phyloP scores from a whole-genome alignment of 805 yeast genomes.

The Hagleromyces aurorensis region DNA sequence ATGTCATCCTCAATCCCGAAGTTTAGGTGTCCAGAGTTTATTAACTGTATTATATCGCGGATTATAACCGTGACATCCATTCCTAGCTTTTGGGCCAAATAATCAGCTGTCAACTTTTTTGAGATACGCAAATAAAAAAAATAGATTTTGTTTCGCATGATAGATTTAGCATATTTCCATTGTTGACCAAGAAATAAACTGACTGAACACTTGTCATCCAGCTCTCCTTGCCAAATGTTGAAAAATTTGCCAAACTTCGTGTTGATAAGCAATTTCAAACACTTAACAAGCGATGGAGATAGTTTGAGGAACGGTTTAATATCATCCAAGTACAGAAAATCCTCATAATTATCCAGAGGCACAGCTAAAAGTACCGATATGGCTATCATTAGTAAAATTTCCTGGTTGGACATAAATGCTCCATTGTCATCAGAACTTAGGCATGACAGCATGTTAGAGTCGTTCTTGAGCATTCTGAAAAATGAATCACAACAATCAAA shows the following conservation, averaged over 20 bases:
- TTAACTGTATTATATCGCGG: constrained; percentile 15
- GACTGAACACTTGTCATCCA: constrained; percentile 9
- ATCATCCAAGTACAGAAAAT: constrained; percentile 18
- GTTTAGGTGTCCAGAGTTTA: constrained; percentile 16
- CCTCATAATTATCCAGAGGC: constrained; percentile 24
- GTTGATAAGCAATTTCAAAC: constrained; percentile 14
- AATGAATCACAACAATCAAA: constrained; percentile 18
- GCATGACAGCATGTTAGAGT: constrained; percentile 7
- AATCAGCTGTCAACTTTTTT: constrained; percentile 15
- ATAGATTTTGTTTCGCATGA: constrained; percentile 24
- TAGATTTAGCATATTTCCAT: constrained; percentile 15
- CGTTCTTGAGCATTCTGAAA: constrained; percentile 13
- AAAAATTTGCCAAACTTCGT: constrained; percentile 22
- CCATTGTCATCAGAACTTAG: constrained; percentile 1
- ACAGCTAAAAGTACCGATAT: constrained; percentile 20
- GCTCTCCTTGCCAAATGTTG: constrained; percentile 18
- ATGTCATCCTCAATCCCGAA: constrained; percentile 16
- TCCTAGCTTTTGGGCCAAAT: constrained; percentile 19
- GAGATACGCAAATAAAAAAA: constrained; percentile 26
- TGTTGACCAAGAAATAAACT: constrained; percentile 15
- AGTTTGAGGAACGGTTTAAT: constrained; percentile 9
- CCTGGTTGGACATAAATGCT: constrained; percentile 13
- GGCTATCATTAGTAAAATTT: constrained; percentile 17
- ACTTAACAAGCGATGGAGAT: constrained; percentile 11
- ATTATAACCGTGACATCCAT: constrained; percentile 12